Percentiles rank a stretch among this genome's conserved stretches.
These are phyloP conservation scores for Paecilomyces sp. DNA, from an alignment of 2,329 filamentous ascomycete genomes.

Conservation along the genomic window DNA sequence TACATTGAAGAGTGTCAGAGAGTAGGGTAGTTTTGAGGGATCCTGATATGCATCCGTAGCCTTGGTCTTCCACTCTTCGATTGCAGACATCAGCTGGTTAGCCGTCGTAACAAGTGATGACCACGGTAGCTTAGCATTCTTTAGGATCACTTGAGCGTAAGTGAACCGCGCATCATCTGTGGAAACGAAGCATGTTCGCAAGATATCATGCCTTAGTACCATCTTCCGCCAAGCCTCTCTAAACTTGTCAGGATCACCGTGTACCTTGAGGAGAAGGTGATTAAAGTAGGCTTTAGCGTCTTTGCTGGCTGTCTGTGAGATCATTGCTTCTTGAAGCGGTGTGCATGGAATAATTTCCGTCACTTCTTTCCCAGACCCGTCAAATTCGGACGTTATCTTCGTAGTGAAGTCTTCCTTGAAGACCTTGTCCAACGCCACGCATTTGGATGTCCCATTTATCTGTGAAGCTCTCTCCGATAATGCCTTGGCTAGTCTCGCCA, in stretches of 20 bases:
- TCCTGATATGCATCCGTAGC: slow-evolving; percentile 13
- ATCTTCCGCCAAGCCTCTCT: slow-evolving; percentile 56
- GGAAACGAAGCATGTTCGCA: slow-evolving; percentile 67
- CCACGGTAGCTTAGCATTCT: slow-evolving; percentile 40
- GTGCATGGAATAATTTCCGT: slow-evolving; percentile 69
- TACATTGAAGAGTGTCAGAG: slow-evolving; percentile 15
- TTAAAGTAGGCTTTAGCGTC: slow-evolving; percentile 61
- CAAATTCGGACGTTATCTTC: slow-evolving; percentile 26
- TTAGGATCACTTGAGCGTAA: slow-evolving; percentile 65
- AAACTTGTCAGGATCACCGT: slow-evolving; percentile 44
- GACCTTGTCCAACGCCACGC: slow-evolving; percentile 2
- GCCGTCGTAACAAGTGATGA: slow-evolving; percentile 36
- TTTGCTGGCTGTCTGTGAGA: slow-evolving; percentile 49
- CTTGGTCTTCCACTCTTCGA: slow-evolving; percentile 36
- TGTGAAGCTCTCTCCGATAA: slow-evolving; percentile 6
- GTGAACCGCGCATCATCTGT: slow-evolving; percentile 56
- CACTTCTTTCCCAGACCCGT: slow-evolving; percentile 29
- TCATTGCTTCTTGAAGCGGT: slow-evolving; percentile 81
- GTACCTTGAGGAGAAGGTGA: slow-evolving; percentile 57
- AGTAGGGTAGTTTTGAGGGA: slow-evolving; percentile 21
- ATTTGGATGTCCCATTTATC: not conserved
- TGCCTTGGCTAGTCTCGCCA: slow-evolving; percentile 51
- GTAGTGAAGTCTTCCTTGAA: slow-evolving; percentile 21
- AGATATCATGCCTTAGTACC: slow-evolving; percentile 61
- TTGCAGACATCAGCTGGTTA: slow-evolving; percentile 28